These are phyloP conservation scores for Aspergillus sp. DNA, from an alignment of 2,329 filamentous ascomycete species.

Conservation along the genomic window DNA sequence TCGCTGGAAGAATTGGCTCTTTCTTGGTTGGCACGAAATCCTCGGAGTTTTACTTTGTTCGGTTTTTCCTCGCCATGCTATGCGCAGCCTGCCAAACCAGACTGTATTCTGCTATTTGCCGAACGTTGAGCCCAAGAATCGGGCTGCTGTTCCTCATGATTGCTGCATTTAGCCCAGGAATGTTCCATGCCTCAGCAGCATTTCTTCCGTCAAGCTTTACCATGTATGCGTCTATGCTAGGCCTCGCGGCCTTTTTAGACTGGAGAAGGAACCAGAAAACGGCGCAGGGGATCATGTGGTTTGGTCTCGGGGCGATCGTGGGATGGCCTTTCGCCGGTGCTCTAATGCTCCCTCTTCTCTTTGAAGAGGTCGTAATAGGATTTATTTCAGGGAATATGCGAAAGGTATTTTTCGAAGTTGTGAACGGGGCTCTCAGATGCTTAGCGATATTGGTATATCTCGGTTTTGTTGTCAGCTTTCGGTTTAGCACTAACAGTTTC, in stretches of 20 bases:
- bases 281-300: conserved; percentile 83
- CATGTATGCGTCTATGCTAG: conserved; percentile 90
- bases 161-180: conserved; percentile 77
- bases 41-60: conserved; percentile 82
- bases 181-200: conserved; percentile 86
- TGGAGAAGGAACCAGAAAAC: conserved; percentile 79
- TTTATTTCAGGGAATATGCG: conserved; percentile 57
- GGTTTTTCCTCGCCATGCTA: conserved; percentile 68
- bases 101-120: conserved; percentile 74
- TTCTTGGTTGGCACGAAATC: conserved; percentile 52
- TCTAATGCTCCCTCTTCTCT: conserved; percentile 74
- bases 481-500: conserved; percentile 25
- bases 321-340: conserved; percentile 95
- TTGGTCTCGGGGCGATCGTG: conserved; percentile 78
- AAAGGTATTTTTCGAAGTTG: conserved; percentile 60
- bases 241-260: conserved; percentile 85
- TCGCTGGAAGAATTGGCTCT: conserved; percentile 65
- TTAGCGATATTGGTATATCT: conserved; percentile 66
- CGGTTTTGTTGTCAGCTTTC: background rate
- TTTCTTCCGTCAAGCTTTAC: conserved; percentile 93
- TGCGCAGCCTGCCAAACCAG: conserved; percentile 82
- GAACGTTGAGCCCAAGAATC: conserved; percentile 76
- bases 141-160: conserved; percentile 81
- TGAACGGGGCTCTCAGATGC: conserved; percentile 67
- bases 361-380: conserved; percentile 69